phyloP scores from a whole-genome alignment of 1,284 basidiomycete genomes.

The Fomitopsis pinicola region DNA sequence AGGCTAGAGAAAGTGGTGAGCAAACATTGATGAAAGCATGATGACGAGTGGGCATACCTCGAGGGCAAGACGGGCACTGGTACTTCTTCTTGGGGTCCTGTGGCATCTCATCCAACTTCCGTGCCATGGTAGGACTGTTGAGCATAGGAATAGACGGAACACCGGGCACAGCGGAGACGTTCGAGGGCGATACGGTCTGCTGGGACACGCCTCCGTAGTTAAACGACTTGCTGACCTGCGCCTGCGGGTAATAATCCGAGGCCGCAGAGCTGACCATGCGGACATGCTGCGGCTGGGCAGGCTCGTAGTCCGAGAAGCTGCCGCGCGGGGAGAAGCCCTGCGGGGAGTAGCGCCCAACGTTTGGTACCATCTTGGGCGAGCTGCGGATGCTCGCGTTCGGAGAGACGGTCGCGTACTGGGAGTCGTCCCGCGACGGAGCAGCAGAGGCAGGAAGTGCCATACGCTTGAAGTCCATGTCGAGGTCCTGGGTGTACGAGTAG shows the following conservation, averaged over 20 bases:
- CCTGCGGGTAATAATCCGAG: conserved; percentile 45
- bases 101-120: conserved; percentile 36
- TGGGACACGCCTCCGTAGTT: conserved; percentile 11
- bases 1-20: conserved; percentile 43
- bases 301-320: conserved; percentile 63
- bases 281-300: conserved; percentile 31
- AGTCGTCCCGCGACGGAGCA: conserved; percentile 10
- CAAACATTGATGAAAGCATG: conserved; percentile 2
- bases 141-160: conserved; percentile 35
- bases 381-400: conserved; percentile 57
- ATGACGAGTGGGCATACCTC: conserved; percentile 41
- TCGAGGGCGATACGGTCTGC: conserved; percentile 12
- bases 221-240: conserved; percentile 27
- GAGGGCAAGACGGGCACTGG: conserved; percentile 64
- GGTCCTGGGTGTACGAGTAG: conserved; percentile 61
- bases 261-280: conserved; percentile 36
- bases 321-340: conserved; percentile 33
- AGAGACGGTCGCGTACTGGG: conserved; percentile 50
- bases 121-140: conserved; percentile 24
- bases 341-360: conserved; percentile 24
- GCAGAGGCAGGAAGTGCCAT: conserved; percentile 29
- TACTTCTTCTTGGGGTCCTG: conserved; percentile 73
- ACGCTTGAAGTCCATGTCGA: conserved; percentile 69
- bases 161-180: conserved; percentile 46
- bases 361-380: conserved; percentile 33